These are phyloP conservation scores for Dendrocalamus latiflorus DNA, from an alignment of 202 grass and related monocot species.

Conservation along the genomic window DNA sequence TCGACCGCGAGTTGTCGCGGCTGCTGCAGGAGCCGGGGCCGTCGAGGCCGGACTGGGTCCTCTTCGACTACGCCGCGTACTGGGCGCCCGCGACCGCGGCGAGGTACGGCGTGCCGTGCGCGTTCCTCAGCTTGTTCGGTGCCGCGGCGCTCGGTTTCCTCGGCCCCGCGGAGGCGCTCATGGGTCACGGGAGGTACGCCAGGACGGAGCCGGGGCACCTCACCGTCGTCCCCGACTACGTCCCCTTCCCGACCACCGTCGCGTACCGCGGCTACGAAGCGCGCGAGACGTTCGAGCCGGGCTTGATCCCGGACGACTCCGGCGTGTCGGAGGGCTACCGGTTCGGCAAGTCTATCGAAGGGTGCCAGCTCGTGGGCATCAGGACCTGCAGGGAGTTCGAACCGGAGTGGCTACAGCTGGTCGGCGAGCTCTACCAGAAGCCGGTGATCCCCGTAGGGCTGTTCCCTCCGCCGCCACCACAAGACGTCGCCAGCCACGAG, in stretches of 20 bases:
- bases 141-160: slow-evolving; percentile 40
- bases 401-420: slow-evolving; percentile 48
- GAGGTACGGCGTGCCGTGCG: slow-evolving; percentile 54
- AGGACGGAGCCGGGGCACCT: slow-evolving; percentile 38
- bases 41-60: slow-evolving; percentile 50
- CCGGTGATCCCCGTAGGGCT: slow-evolving; percentile 55
- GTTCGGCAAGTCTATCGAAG: slow-evolving; percentile 31
- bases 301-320: slow-evolving; percentile 38
- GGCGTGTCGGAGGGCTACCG: slow-evolving; percentile 66
- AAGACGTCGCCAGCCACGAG: slow-evolving; percentile 1
- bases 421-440: slow-evolving; percentile 46
- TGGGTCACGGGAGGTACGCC: slow-evolving; percentile 18
- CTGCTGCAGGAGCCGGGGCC: background rate
- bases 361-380: slow-evolving; percentile 48
- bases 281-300: slow-evolving; percentile 32
- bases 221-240: slow-evolving; percentile 44
- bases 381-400: slow-evolving; percentile 43
- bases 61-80: slow-evolving; percentile 60
- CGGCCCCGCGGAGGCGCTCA: slow-evolving; percentile 19
- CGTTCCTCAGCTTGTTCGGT: slow-evolving; percentile 48
- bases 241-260: slow-evolving; percentile 48
- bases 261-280: slow-evolving; percentile 48
- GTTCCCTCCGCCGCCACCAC: slow-evolving; percentile 40
- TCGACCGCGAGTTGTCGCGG: slow-evolving; percentile 7
- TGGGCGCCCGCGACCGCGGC: slow-evolving; percentile 45